Evolutionary conservation across 371 early-diverging fungal genomes (phyloP).

Genomic region (Aphelidium insulamus): DNA sequence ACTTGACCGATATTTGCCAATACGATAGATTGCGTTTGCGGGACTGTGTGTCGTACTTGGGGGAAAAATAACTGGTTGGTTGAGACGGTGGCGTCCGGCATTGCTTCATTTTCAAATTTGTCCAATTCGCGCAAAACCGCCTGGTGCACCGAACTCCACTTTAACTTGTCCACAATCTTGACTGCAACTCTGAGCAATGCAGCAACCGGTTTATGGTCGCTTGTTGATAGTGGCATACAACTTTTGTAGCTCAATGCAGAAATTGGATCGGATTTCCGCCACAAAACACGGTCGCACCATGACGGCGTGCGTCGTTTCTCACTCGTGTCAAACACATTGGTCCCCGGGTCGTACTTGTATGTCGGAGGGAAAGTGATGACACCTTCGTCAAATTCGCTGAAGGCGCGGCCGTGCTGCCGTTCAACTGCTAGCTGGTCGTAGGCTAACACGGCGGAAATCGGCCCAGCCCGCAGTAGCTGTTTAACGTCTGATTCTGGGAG

Average conservation of each 20-base stretch:
- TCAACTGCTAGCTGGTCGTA: conserved; percentile 36
- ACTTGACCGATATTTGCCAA: conserved; percentile 56
- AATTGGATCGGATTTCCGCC: conserved; percentile 29
- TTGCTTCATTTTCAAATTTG: conserved; percentile 48
- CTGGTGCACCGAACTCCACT: conserved; percentile 21
- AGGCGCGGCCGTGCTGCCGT: conserved; percentile 11
- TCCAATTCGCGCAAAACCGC: conserved; percentile 45
- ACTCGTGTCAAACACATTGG: conserved; percentile 22
- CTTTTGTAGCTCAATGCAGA: conserved; percentile 25
- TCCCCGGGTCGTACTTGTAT: conserved; percentile 25
- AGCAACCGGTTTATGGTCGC: conserved; percentile 86
- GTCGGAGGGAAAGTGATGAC: conserved; percentile 16
- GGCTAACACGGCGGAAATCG: conserved; percentile 16
- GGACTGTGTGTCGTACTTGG: conserved; percentile 33
- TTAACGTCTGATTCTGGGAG: conserved; percentile 30
- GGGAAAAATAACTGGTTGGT: conserved; percentile 45
- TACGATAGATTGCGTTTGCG: conserved; percentile 23
- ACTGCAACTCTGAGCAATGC: conserved; percentile 33
- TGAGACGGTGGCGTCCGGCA: conserved; percentile 42
- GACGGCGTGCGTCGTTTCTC: conserved; percentile 69
- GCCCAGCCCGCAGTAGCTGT: conserved; percentile 22
- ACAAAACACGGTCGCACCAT: conserved; percentile 83
- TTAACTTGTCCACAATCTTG: neutral
- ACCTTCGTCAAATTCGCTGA: conserved; percentile 15
- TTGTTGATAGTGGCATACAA: conserved; percentile 35